Evolutionary conservation across 179 eudicot genomes (phyloP), one percentile per base, ranked within the genome.

Genomic region (Carnegiea gigantea): DNA sequence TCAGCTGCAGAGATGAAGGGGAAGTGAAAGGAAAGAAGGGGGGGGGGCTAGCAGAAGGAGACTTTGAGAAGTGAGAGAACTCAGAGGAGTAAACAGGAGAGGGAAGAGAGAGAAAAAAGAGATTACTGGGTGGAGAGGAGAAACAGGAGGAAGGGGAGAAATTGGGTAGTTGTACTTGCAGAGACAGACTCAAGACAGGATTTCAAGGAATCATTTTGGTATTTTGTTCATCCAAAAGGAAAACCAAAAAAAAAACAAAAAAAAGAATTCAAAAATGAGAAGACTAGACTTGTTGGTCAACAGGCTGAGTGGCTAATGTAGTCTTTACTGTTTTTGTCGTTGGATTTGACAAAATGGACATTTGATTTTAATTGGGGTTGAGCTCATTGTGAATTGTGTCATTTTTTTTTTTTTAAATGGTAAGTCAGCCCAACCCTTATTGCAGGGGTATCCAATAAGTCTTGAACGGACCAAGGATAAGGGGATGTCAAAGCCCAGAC

Each of bases 41-140:
- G 9, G 44, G 9, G 44, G 44, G 44, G 44, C 0, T 2, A 40
- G 44, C 44, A 40, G 44, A 40, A 40, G 44, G 9, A 40, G 44
- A 6, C 43, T 38, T 38, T 38, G 43, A 38, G 43, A 38, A 38
- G 43, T 38, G 43, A 80, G 24, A 48, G 51, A 48, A 6, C 15
- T 9, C 53, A 48, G 13, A 23, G 21, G 40, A 59, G 44, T 40
- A 51, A 64, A 12, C 18, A 26, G 9, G 24, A 26, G 44, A 20
- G 40, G 73, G 72, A 7, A 3, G 23, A 20, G n/a, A 20, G 62
- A 54, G 62, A 20, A 54, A 28, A 15, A 6, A 2, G 20, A 15
- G 15, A 48, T 48, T 48, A 48, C 53, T 48, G 80, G 88, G 88
- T 82, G 80, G 84, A 44, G 90, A 14, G 62, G 17, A 5, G 43